Base-by-base conservation (phyloP, 73 alveolate species). In the Effrenium voratum region DNA sequence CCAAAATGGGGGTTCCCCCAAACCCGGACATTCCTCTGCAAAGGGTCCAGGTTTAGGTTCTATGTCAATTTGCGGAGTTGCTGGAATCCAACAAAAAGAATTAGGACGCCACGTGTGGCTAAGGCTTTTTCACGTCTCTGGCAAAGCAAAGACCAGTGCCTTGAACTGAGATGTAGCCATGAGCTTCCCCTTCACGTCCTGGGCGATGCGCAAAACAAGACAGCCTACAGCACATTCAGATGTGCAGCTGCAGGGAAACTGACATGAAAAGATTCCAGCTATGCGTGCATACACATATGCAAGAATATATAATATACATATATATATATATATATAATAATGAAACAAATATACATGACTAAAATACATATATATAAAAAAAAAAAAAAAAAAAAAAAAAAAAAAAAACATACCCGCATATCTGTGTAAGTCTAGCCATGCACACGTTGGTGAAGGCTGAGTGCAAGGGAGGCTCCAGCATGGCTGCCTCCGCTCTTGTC, bases 81-180 rank as follows among this genome's bases (percentile, higher is more conserved):
- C 19, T 13, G 15, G 76, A 22, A 38, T 63, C 8, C 76, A 32
- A 32, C 76, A 63, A 63, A 24, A 22, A 22, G 76, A 38, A 60
- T 22, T 38, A 60, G 40, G 8, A 12, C 30, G 19, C 38, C 76
- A 24, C 44, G 30, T 4, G 84, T 10, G 36, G 38, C 85, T 55
- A 40, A 15, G 26, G 63, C 8, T 19, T 12, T 52, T 8, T 52
- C 19, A 8, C 63, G 63, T 52, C 63, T 52, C 8, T 52, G 8
- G 63, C 63, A 52, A 52, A 52, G 26, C 8, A 8, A 19, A 52
- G 63, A 8, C n/a, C n/a, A n/a, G n/a, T 2, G 93, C 95, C 95
- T 63, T 87, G 49, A 59, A 16, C 70, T 87, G 59, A 83, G 24
- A 43, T 82, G 95, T 83, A 22, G 95, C 77, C 66, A 87, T 8